These are phyloP conservation scores for Oxytropis ochrocephala DNA, from an alignment of 306 rosid genomes.

Conservation along the genomic window DNA sequence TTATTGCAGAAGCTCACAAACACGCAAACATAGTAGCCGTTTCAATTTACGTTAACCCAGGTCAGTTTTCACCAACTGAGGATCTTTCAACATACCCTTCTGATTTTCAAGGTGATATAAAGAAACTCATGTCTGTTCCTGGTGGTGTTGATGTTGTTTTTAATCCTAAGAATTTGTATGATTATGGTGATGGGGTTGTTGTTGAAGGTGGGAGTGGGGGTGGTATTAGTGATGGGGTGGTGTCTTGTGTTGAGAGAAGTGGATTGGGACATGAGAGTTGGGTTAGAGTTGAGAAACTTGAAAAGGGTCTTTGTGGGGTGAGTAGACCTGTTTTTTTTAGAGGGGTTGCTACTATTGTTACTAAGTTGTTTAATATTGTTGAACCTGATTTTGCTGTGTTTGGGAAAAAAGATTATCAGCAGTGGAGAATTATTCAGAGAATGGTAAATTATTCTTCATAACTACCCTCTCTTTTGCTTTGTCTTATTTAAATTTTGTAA, in stretches of 20 bases:
- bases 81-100: slow-evolving; percentile 89
- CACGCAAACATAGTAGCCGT: slow-evolving; percentile 47
- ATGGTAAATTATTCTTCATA: slow-evolving; percentile 36
- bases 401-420: slow-evolving; percentile 97
- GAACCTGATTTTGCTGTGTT: slow-evolving; percentile 86
- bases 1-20: slow-evolving; percentile 47
- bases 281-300: slow-evolving; percentile 73
- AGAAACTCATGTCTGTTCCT: slow-evolving; percentile 48
- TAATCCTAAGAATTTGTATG: slow-evolving; percentile 60
- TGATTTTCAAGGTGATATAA: slow-evolving; percentile 60
- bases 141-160: slow-evolving; percentile 74
- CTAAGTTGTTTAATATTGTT: slow-evolving; percentile 78
- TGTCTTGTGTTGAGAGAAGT: slow-evolving; percentile 58
- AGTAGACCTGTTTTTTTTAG: slow-evolving; percentile 80
- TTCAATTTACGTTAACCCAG: slow-evolving; percentile 85
- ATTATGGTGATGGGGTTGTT: slow-evolving; percentile 25
- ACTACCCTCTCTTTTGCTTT: background rate
- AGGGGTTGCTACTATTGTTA: slow-evolving; percentile 84
- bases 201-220: background rate
- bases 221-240: slow-evolving; percentile 8
- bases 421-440: slow-evolving; percentile 64
- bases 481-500: no score
- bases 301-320: slow-evolving; percentile 76
- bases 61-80: slow-evolving; percentile 80
- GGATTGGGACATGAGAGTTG: slow-evolving; percentile 73